Percentiles rank a stretch among this genome's conserved stretches.
phyloP scores from a whole-genome alignment of 257 asterid genomes.

The Solanum gandarillasii region DNA sequence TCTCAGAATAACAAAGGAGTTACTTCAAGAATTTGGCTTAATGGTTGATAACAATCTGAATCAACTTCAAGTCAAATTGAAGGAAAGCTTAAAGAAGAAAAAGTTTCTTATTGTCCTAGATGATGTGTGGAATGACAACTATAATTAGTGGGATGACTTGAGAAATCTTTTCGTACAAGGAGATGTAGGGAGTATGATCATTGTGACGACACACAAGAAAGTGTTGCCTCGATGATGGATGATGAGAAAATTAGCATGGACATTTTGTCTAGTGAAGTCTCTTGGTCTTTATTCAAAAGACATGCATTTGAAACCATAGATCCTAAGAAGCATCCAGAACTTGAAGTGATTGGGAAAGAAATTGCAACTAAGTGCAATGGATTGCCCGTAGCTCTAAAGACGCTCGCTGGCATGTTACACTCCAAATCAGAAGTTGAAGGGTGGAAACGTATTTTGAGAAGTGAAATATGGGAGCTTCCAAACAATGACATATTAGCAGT shows the following conservation, averaged over 20 bases:
- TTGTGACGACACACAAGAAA: background rate
- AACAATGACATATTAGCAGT: conserved; percentile 1
- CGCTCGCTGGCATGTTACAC: background rate
- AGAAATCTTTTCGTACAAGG: background rate
- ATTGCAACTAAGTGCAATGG: background rate
- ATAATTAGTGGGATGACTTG: background rate
- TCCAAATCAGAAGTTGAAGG: background rate
- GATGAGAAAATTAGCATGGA: background rate
- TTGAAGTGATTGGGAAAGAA: background rate
- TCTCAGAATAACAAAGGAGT: background rate
- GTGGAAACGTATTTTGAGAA: background rate
- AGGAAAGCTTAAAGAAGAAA: background rate
- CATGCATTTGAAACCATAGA: background rate
- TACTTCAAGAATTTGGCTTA: background rate
- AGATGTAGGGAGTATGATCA: conserved; percentile 4
- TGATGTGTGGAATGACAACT: conserved; percentile 9
- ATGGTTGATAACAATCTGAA: background rate
- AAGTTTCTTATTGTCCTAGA: conserved; percentile 8
- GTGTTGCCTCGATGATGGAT: background rate
- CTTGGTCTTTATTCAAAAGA: background rate
- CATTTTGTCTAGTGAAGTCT: background rate
- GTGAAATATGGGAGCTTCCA: conserved; percentile 6
- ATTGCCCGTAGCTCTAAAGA: conserved; percentile 8
- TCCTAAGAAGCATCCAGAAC: background rate
- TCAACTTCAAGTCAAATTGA: background rate